These are phyloP conservation scores for Suillus americanus DNA, from an alignment of 768 basidiomycete species.

Conservation along the genomic window DNA sequence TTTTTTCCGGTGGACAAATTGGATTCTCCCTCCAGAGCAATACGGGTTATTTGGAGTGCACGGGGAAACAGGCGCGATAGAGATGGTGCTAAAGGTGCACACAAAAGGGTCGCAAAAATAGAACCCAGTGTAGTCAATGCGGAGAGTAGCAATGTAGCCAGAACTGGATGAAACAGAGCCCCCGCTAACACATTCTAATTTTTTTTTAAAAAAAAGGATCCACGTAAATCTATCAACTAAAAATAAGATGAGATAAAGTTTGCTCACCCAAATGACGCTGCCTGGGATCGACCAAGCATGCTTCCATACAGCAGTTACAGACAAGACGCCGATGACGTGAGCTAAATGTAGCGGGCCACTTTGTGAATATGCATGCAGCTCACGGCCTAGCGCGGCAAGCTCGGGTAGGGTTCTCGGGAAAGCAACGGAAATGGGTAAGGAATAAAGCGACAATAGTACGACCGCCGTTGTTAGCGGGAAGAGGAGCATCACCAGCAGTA, in stretches of 20 bases:
- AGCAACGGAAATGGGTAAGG: conserved; percentile 68
- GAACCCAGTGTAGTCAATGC: conserved; percentile 87
- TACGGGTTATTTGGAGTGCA: conserved; percentile 81
- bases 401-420: conserved; percentile 80
- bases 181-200: conserved; percentile 88
- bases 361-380: conserved; percentile 77
- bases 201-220: background rate
- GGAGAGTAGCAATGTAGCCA: conserved; percentile 81
- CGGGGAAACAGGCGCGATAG: conserved; percentile 80
- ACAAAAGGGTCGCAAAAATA: conserved; percentile 73
- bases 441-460: conserved; percentile 43
- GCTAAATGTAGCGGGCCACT: conserved; percentile 60
- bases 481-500: conserved; percentile 68
- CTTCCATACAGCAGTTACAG: conserved; percentile 88
- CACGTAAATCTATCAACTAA: conserved; percentile 15
- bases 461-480: conserved; percentile 67
- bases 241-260: conserved; percentile 5
- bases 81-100: conserved; percentile 82
- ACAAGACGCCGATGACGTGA: conserved; percentile 83
- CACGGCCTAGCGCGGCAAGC: conserved; percentile 70
- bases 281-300: conserved; percentile 98
- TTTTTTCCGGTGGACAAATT: conserved; percentile 39
- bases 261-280: conserved; percentile 83
- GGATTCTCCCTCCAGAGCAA: conserved; percentile 70
- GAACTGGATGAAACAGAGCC: conserved; percentile 78